phyloP scores from a whole-genome alignment of 768 basidiomycete species.

The Suillus subluteus region DNA sequence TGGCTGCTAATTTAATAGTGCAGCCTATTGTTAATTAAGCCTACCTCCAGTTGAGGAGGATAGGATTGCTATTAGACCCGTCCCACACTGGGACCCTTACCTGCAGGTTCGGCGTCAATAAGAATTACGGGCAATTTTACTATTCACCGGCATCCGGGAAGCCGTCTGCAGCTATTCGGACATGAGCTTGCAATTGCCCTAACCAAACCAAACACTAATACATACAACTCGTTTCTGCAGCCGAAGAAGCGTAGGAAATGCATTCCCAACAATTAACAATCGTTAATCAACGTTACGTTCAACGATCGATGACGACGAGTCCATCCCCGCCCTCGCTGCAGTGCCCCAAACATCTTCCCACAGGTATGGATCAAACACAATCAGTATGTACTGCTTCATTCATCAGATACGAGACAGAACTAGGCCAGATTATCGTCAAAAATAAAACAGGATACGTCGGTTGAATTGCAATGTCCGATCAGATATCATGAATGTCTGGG shows the following conservation, averaged over 20 bases:
- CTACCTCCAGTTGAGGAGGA: neutral
- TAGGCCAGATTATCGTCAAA: neutral
- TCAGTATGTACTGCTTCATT: neutral
- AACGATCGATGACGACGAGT: neutral
- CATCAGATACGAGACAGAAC: neutral
- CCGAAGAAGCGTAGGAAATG: neutral
- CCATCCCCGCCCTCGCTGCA: neutral
- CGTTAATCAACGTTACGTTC: no score
- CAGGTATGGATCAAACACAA: neutral
- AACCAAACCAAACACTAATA: neutral
- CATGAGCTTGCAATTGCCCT: neutral
- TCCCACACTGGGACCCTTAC: neutral
- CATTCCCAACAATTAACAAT: neutral
- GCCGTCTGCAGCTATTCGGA: neutral
- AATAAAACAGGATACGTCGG: neutral
- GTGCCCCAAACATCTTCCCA: neutral
- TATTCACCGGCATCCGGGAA: conserved; percentile 3
- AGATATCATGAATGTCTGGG: neutral
- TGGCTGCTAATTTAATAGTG: neutral
- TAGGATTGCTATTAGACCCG: neutral
- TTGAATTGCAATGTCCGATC: neutral
- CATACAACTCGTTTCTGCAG: neutral
- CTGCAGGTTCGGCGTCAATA: neutral
- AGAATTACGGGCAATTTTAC: neutral
- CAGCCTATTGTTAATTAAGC: neutral